A percentile compares a stretch with the other conserved stretches of the same genome.
These are phyloP conservation scores for Chytridiales sp. DNA, from an alignment of 371 early-diverging fungal genomes.

Conservation along the genomic window DNA sequence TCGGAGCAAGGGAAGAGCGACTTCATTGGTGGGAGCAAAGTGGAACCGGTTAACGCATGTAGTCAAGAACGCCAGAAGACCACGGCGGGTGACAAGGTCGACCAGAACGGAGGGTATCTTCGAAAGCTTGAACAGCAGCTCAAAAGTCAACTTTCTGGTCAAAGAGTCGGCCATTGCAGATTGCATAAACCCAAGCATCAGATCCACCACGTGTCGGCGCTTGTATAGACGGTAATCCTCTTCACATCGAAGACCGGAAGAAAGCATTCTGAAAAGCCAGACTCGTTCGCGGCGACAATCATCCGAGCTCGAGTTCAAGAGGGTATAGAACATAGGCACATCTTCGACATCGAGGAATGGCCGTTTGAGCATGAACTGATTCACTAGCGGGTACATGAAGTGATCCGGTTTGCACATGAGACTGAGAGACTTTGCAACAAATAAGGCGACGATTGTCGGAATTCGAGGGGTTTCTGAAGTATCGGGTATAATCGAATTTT, in stretches of 20 bases:
- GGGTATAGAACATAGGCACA: slow-evolving; percentile 74
- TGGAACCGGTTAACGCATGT: slow-evolving; percentile 12
- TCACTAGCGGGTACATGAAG: slow-evolving; percentile 71
- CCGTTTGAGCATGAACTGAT: slow-evolving; percentile 69
- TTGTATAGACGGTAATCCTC: slow-evolving; percentile 68
- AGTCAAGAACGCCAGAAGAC: slow-evolving; percentile 61
- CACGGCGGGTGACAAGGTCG: slow-evolving; percentile 58
- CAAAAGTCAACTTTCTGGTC: slow-evolving; percentile 52
- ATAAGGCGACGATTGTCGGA: slow-evolving; percentile 65
- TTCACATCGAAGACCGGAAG: slow-evolving; percentile 54
- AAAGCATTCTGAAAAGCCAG: slow-evolving; percentile 72
- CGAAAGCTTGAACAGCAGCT: slow-evolving; percentile 55
- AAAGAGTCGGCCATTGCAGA: slow-evolving; percentile 64
- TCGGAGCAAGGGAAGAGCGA: slow-evolving; percentile 8
- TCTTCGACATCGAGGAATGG: slow-evolving; percentile 74
- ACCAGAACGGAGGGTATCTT: slow-evolving; percentile 51
- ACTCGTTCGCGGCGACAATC: slow-evolving; percentile 66
- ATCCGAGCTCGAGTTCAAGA: slow-evolving; percentile 68
- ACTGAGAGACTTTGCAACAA: slow-evolving; percentile 64
- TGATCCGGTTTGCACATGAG: slow-evolving; percentile 69
- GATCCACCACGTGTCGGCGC: slow-evolving; percentile 69
- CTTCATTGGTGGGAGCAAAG: slow-evolving; percentile 2
- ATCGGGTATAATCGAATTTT: slow-evolving; percentile 58
- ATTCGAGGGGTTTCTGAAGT: slow-evolving; percentile 33
- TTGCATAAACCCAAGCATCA: slow-evolving; percentile 62